A percentile compares a stretch with the other conserved stretches of the same genome.
phyloP scores from a whole-genome alignment of 2,329 filamentous ascomycete genomes.

The Cytospora piceae region DNA sequence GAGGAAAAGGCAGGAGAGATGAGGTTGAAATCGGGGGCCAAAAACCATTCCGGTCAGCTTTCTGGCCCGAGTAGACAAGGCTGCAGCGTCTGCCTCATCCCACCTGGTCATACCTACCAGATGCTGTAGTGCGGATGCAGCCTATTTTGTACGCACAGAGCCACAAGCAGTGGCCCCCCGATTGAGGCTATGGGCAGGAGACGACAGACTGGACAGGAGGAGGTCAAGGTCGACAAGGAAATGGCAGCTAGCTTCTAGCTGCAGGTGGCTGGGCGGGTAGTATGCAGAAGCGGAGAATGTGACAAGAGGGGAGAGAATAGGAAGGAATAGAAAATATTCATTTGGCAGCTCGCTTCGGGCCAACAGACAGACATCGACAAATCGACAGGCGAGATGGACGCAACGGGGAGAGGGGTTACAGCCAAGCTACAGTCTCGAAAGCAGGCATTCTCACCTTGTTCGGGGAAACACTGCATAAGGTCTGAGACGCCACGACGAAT shows the following conservation, averaged over 20 bases:
- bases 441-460: constrained; percentile 11
- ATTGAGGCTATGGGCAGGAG: constrained; percentile 4
- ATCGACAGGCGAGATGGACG: not conserved
- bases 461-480: constrained; percentile 22
- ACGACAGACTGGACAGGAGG: not conserved
- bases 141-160: constrained; percentile 10
- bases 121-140: constrained; percentile 8
- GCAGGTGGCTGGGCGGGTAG: constrained; percentile 10
- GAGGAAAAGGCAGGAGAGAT: not conserved
- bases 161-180: constrained; percentile 9
- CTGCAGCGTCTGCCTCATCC: constrained; percentile 25
- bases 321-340: not conserved
- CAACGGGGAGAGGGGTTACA: constrained; percentile 4
- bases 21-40: constrained; percentile 16
- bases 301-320: constrained; percentile 7
- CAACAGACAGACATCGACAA: not conserved
- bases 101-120: constrained; percentile 21
- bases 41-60: constrained; percentile 17
- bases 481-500: constrained; percentile 27
- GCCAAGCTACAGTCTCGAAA: constrained; percentile 22
- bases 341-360: constrained; percentile 10
- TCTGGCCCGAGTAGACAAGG: constrained; percentile 22
- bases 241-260: constrained; percentile 2
- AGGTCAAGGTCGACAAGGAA: not conserved
- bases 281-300: constrained; percentile 18